These are phyloP conservation scores for Talaromyces verruculosus DNA, from an alignment of 2,329 filamentous ascomycete species.

Conservation along the genomic window DNA sequence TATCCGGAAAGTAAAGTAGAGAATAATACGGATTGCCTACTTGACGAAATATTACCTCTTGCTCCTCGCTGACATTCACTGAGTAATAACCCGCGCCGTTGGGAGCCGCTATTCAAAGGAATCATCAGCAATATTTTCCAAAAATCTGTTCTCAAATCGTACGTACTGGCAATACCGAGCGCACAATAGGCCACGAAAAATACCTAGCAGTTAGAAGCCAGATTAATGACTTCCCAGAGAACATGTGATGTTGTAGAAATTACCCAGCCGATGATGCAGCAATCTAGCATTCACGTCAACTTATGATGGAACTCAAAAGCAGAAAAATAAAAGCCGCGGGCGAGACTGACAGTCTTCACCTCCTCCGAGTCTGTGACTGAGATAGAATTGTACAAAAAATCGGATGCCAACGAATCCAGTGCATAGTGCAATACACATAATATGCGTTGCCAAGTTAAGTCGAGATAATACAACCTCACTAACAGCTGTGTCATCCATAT, in stretches of 20 bases:
- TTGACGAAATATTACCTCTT: slow-evolving; percentile 4
- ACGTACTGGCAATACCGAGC: neutral
- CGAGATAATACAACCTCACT: neutral
- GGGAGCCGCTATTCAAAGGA: slow-evolving; percentile 1
- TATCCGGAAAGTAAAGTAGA: neutral
- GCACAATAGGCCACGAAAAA: neutral
- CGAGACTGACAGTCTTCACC: slow-evolving; percentile 1
- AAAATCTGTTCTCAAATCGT: neutral
- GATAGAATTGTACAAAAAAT: slow-evolving; percentile 1
- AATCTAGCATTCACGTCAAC: slow-evolving; percentile 7
- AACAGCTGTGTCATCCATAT: neutral
- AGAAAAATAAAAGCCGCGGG: slow-evolving; percentile 5
- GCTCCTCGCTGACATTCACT: slow-evolving; percentile 8
- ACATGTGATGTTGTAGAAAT: neutral
- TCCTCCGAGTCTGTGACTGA: neutral
- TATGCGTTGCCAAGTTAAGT: slow-evolving; percentile 9
- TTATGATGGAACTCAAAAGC: neutral
- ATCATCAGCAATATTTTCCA: neutral
- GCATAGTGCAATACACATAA: slow-evolving; percentile 4
- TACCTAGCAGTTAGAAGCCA: neutral
- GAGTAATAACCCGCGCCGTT: slow-evolving; percentile 6
- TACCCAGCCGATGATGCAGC: slow-evolving; percentile 8
- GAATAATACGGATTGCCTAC: neutral
- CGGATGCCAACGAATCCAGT: slow-evolving; percentile 5
- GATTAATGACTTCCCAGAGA: neutral